Base-by-base conservation (phyloP, 1,284 basidiomycete species). In the Inonotus obliquus region DNA sequence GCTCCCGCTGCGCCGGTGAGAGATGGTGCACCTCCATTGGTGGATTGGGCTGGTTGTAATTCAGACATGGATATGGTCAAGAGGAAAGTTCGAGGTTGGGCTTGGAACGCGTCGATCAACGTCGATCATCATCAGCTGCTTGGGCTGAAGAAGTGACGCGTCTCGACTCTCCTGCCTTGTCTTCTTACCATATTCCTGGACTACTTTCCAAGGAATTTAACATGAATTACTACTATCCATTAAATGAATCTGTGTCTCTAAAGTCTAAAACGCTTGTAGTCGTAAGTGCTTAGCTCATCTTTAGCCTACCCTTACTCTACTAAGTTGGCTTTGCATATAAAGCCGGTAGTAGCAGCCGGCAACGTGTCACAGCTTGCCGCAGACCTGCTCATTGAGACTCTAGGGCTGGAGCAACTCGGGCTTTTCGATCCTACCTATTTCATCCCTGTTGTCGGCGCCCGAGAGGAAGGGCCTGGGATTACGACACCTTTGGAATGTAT, bases 261-360 rank as follows among this genome's bases (percentile, higher is more conserved):
- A 56, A 60, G 45, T 53, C 51, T 6, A 63, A 63, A 23, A 57
- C 54, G 7, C 45, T 63, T 19, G 27, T 60, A 5, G 53, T 63
- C 25, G 62, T 63, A 60, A 23, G 61, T 37, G 27, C 21, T 19
- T 7, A 27, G 32, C 4, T 23, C 45, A 4, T 47, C 21, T 25
- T 25, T 21, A 37, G 23, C 11, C 19, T 38, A 11, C 29, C 4
- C 41, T 17, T 44, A 32, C 9, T 32, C 19, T 21, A n/a, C 19
- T 44, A 44, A 44, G 41, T 17, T 44, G 4, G 32, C 4, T 55
- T 60, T 17, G 35, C 11, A n/a, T 48, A 4, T 45, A 10, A 68
- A 93, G 91, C 91, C 91, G 25, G 72, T 92, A 49, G 89, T 93
- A 4, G 92, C 91, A 1, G 81, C 85, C 25, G 91, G 87, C 51